phyloP scores from a whole-genome alignment of 805 yeast species.

The Metschnikowia sp. region DNA sequence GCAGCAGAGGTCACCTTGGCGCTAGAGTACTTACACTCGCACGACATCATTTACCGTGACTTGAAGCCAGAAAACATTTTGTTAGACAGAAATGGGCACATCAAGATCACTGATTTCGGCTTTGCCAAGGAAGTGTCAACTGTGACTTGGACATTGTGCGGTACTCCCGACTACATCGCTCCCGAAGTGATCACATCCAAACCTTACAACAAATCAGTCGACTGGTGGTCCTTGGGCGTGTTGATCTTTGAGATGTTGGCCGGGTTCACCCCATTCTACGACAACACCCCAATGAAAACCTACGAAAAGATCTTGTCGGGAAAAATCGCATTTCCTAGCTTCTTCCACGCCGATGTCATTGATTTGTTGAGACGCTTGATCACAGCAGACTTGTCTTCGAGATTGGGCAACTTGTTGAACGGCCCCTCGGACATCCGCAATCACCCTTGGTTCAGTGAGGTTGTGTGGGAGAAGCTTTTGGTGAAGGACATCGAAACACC shows the following conservation, averaged over 20 bases:
- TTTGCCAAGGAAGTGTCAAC: constrained; percentile 60
- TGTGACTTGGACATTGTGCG: constrained; percentile 60
- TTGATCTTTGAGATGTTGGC: constrained; percentile 60
- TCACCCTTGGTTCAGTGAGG: constrained; percentile 60
- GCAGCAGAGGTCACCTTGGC: constrained; percentile 62
- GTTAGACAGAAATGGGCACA: constrained; percentile 57
- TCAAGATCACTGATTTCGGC: constrained; percentile 59
- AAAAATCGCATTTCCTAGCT: constrained; percentile 50
- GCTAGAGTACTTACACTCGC: constrained; percentile 55
- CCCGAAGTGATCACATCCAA: constrained; percentile 64
- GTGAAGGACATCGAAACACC: constrained; percentile 60
- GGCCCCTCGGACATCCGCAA: constrained; percentile 55
- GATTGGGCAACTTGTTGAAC: constrained; percentile 56
- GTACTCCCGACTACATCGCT: constrained; percentile 63
- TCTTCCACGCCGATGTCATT: constrained; percentile 51
- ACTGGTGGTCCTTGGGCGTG: constrained; percentile 65
- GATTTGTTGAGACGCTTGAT: constrained; percentile 50
- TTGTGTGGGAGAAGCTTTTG: constrained; percentile 56
- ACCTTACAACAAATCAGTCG: constrained; percentile 60
- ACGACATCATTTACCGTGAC: constrained; percentile 58
- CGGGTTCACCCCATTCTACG: constrained; percentile 61
- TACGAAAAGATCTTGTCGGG: constrained; percentile 58
- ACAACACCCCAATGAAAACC: constrained; percentile 61
- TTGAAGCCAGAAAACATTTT: constrained; percentile 60
- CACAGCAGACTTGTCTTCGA: constrained; percentile 51